Evolutionary conservation across 495 filamentous ascomycete species (phyloP), one percentile per base, ranked within the genome.

Genomic region (Evansstolkia leycettana): DNA sequence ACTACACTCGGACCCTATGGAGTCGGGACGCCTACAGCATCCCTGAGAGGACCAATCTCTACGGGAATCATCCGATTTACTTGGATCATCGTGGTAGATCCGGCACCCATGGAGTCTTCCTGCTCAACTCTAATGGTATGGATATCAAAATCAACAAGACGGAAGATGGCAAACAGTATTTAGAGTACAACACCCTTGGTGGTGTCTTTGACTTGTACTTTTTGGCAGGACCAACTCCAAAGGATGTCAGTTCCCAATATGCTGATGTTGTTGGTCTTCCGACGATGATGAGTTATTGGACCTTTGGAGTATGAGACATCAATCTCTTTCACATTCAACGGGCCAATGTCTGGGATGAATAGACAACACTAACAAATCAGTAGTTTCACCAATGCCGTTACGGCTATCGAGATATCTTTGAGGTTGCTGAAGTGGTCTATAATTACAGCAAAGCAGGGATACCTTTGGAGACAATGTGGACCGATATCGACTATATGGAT

Each of bases 381-480:
- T 37, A 65, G 61, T 82, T 82, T 54, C 83, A 93, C 47, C 73
- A 92, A 40, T 92, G 85, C 56, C 66, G 80, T 41, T 90, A 87
- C 42, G 84, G 84, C 18, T 87, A 86, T 49, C 68, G 61, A 19
- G 83, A 89, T 59, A 71, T 76, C 33, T 88, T 72, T 40, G 76
- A 83, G 24, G 73, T 90, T 18, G 83, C 83, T 16, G 84, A 84
- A 45, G 82, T 78, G 1, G 74, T 90, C 15, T 71, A 75, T 32
- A 92, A 90, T 52, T 90, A 92, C 59, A 79, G 72, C 38, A 50
- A 62, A 19, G 83, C 84, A 8, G 56, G 57, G 6, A 92, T 92
- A 41, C 85, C 85, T 0, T 60, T 94, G 6, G 84, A 94, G 54
- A 86, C 81, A 0, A 84, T 87, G 76, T 92, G 85, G 84, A 89